Evolutionary conservation across 2,329 filamentous ascomycete genomes (phyloP), one percentile per base, ranked within the genome.

Genomic region (Colletotrichum sp.): DNA sequence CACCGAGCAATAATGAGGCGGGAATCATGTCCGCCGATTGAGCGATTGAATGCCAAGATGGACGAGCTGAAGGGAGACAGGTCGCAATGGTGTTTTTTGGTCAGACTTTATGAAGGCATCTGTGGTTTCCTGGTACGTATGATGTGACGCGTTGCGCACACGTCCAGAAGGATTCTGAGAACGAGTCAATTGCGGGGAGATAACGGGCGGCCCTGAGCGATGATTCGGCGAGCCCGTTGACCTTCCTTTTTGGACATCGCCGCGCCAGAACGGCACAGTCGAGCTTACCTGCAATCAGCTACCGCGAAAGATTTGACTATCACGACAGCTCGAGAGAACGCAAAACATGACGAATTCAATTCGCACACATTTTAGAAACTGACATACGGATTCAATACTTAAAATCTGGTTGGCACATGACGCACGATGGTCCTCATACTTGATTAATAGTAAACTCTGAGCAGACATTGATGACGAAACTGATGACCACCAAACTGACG

Each of bases 1-100:
- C 75, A 25, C 74, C 76, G 27, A 80, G 70, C 64, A 80, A 13
- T 22, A 79, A n/a, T n/a, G 30, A 39, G 6, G 62, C 30, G 3
- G 72, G 58, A 28, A 73, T 8, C 62, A 73, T 73, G 3, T 28
- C 36, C 15, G n/a, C 25, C 34, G 43, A 61, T 18, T 13, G 13
- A 9, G 16, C 12, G 7, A 16, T 10, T 64, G 5, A 12, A 25
- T 65, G 61, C 12, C 61, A 39, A 65, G 27, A 30, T 61, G 58
- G 27, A 7, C 6, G 18, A 13, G 9, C 9, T n/a, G 18, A 32
- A 6, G 2, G 7, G 18, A n/a, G 4, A 18, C 16, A 13, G 27
- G 5, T n/a, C 16, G 1, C 27, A 9, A 12, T 8, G 56, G 6
- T 36, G 15, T 9, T 27, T 30, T n/a, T 18, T 3, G 16, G 56